These are phyloP conservation scores for Penicillium sp. DNA, from an alignment of 2,329 filamentous ascomycete species.

Conservation along the genomic window DNA sequence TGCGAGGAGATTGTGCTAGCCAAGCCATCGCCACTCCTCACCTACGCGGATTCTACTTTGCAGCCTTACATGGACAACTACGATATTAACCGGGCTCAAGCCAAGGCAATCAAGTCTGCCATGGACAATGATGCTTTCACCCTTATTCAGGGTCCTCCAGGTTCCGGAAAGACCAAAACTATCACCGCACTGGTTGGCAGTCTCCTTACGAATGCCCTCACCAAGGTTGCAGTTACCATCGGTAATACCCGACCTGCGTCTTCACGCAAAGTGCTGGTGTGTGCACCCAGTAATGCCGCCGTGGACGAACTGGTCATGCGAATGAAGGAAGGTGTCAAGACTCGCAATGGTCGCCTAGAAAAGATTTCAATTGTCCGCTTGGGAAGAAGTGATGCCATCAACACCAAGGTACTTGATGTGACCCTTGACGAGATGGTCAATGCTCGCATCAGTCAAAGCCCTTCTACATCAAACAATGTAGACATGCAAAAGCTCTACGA, in stretches of 20 bases:
- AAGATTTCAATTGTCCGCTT: slow-evolving; percentile 87
- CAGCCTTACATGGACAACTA: slow-evolving; percentile 74
- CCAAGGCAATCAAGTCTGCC: slow-evolving; percentile 87
- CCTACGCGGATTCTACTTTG: slow-evolving; percentile 75
- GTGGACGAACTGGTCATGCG: slow-evolving; percentile 95
- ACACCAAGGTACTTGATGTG: slow-evolving; percentile 83
- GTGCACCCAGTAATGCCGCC: slow-evolving; percentile 97
- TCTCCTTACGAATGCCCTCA: slow-evolving; percentile 66
- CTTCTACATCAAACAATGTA: slow-evolving; percentile 50
- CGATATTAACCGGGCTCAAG: slow-evolving; percentile 83
- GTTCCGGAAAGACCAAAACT: slow-evolving; percentile 97
- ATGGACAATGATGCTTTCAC: slow-evolving; percentile 97
- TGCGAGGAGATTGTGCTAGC: slow-evolving; percentile 89
- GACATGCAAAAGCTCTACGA: slow-evolving; percentile 70
- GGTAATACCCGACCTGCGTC: slow-evolving; percentile 31
- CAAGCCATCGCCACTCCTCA: slow-evolving; percentile 84
- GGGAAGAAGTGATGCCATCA: slow-evolving; percentile 90
- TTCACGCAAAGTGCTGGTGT: slow-evolving; percentile 87
- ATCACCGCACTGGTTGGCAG: slow-evolving; percentile 95
- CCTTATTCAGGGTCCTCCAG: slow-evolving; percentile 91
- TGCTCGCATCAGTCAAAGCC: slow-evolving; percentile 61
- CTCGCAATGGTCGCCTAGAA: slow-evolving; percentile 69
- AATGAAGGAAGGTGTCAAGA: slow-evolving; percentile 84
- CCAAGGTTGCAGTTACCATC: slow-evolving; percentile 54
- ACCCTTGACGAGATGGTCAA: slow-evolving; percentile 91